These are phyloP conservation scores for Phytophthora pinifolia DNA, from an alignment of 352 stramenopile species.

Conservation along the genomic window DNA sequence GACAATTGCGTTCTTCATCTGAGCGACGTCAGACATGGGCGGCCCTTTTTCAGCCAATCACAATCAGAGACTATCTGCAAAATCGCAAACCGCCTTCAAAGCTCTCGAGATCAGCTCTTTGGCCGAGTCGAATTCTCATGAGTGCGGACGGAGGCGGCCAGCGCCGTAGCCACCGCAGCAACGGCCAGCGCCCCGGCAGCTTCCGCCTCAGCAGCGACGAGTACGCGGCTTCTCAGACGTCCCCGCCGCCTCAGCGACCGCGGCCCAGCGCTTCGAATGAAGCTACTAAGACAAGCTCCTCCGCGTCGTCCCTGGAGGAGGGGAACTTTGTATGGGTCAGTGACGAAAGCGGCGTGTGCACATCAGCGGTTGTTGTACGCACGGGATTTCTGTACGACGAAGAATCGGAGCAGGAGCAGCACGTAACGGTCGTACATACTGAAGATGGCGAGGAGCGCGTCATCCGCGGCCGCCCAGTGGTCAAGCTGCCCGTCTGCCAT, in stretches of 20 bases:
- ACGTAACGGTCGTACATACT: conserved; percentile 77
- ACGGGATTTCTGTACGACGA: conserved; percentile 62
- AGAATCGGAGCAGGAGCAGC: conserved; percentile 60
- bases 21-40: conserved; percentile 32
- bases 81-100: no score
- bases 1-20: conserved; percentile 11
- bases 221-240: conserved; percentile 1
- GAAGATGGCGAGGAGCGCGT: conserved; percentile 82
- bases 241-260: conserved; percentile 3
- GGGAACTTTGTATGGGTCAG: conserved; percentile 71
- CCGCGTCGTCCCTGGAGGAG: conserved; percentile 39
- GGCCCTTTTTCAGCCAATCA: background rate
- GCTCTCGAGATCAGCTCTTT: no score
- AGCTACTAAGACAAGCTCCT: conserved; percentile 13
- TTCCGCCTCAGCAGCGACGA: conserved; percentile 31
- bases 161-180: conserved; percentile 22
- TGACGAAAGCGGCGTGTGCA: conserved; percentile 51
- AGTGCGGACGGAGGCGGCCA: conserved; percentile 25
- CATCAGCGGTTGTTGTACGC: conserved; percentile 61
- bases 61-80: no score
- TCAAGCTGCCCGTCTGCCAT: conserved; percentile 58
- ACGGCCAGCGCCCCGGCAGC: conserved; percentile 10
- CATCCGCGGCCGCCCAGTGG: conserved; percentile 53
- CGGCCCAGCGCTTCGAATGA: background rate
- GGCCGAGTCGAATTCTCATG: conserved; percentile 11